Evolutionary conservation across 164 flowering plant genomes (phyloP).

Genomic region (Piper longum): DNA sequence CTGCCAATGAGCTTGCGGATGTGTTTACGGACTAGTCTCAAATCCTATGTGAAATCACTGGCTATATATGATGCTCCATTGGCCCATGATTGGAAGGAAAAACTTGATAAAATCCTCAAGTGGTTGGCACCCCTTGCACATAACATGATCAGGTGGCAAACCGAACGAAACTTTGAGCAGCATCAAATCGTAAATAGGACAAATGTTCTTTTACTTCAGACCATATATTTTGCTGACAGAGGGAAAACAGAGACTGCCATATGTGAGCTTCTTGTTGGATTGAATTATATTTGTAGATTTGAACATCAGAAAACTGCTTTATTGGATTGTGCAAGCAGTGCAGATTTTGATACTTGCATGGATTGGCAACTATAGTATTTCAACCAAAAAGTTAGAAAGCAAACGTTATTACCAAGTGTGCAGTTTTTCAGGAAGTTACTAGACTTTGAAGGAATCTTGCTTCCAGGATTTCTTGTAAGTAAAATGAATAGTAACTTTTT

Average conservation of each 20-base stretch:
- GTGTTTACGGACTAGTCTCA: conserved; percentile 46
- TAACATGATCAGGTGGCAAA: conserved; percentile 97
- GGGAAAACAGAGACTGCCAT: conserved; percentile 68
- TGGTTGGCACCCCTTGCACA: conserved; percentile 95
- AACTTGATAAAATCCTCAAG: conserved; percentile 43
- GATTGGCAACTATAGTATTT: conserved; percentile 62
- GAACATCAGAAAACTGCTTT: conserved; percentile 94
- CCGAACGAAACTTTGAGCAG: conserved; percentile 89
- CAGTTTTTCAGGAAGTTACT: neutral
- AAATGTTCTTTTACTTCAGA: conserved; percentile 84
- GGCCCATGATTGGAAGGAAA: conserved; percentile 90
- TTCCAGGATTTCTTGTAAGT: no score
- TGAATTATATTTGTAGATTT: conserved; percentile 87
- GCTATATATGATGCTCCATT: conserved; percentile 88
- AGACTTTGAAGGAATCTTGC: neutral
- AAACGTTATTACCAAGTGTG: no score
- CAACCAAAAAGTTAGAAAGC: neutral
- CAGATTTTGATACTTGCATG: conserved; percentile 71
- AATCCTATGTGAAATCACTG: conserved; percentile 52
- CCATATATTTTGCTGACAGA: conserved; percentile 81
- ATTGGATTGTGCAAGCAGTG: conserved; percentile 88
- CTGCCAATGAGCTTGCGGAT: conserved; percentile 75
- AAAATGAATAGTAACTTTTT: no score
- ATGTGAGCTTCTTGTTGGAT: conserved; percentile 76
- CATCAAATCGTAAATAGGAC: conserved; percentile 61